Conservation (phyloP, 805 yeast species). For the Zygosaccharomyces lentus region DNA sequence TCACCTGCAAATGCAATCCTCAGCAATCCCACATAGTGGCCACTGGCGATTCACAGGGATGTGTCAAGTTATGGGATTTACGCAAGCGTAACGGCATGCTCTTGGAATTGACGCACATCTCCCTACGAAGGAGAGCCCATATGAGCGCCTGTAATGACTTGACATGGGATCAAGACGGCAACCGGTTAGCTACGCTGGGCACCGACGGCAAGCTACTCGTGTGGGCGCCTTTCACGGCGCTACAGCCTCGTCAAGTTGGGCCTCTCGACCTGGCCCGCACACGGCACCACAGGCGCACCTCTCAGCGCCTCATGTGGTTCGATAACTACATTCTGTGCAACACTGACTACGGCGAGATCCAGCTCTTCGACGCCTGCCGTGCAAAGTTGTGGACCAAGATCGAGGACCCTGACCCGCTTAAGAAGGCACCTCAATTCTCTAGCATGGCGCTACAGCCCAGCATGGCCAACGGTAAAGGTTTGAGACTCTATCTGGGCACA, state of each 20-base stretch:
- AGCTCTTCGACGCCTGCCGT: conserved; percentile 19
- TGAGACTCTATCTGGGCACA: conserved; percentile 24
- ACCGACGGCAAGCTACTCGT: conserved; percentile 74
- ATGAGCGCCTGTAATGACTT: conserved; percentile 75
- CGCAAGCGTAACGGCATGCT: conserved; percentile 37
- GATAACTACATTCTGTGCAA: conserved; percentile 22
- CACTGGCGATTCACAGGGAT: conserved; percentile 79
- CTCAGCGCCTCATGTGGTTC: conserved; percentile 24
- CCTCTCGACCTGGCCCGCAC: conserved; percentile 24
- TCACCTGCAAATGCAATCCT: conserved; percentile 72
- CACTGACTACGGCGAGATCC: conserved; percentile 29
- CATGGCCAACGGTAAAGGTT: conserved; percentile 25
- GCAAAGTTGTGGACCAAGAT: conserved; percentile 28
- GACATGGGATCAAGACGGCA: conserved; percentile 67
- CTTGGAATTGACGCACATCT: conserved; percentile 25
- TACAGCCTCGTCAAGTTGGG: conserved; percentile 19
- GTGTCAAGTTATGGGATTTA: conserved; percentile 80
- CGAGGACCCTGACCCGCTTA: conserved; percentile 14
- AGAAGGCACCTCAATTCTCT: conserved; percentile 14
- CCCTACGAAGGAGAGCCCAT: conserved; percentile 52
- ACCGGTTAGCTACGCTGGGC: conserved; percentile 60
- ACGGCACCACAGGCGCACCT: conserved; percentile 23
- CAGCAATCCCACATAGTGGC: conserved; percentile 55
- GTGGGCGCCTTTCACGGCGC: conserved; percentile 46
- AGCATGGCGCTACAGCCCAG: conserved; percentile 26